A percentile compares a stretch with the other conserved stretches of the same genome.
Conservation (phyloP, 495 filamentous ascomycete species). For the Podospora australis region DNA sequence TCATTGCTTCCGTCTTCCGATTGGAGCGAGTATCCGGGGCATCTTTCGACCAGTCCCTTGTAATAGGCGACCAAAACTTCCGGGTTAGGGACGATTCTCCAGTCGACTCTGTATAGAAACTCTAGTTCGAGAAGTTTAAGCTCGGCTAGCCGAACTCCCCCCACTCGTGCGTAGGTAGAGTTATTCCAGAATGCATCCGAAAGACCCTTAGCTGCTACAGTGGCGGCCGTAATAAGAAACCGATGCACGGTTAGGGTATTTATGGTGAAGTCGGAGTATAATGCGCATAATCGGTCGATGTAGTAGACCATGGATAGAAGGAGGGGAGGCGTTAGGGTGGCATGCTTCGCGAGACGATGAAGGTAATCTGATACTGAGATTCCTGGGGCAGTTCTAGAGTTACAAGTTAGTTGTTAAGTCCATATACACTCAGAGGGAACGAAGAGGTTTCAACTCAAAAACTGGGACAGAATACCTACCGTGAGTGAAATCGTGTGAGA, state of each 20-base stretch:
- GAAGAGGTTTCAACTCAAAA: background rate
- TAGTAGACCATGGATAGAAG: conserved; percentile 99
- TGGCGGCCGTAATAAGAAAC: conserved; percentile 91
- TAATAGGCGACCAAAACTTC: conserved; percentile 93
- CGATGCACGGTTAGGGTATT: conserved; percentile 93
- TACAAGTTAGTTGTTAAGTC: background rate
- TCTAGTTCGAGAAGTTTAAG: conserved; percentile 91
- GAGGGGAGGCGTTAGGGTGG: conserved; percentile 85
- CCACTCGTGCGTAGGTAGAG: conserved; percentile 86
- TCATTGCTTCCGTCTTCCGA: conserved; percentile 28
- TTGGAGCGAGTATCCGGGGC: conserved; percentile 40
- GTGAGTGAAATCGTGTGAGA: conserved; percentile 91
- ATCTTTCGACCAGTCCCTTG: conserved; percentile 65
- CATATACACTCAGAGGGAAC: background rate
- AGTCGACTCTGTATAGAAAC: conserved; percentile 83
- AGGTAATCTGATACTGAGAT: conserved; percentile 93
- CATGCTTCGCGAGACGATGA: conserved; percentile 85
- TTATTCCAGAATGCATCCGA: conserved; percentile 98
- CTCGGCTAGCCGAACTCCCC: conserved; percentile 81
- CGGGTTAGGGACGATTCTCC: conserved; percentile 92
- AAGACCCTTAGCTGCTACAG: conserved; percentile 90
- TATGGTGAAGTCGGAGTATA: conserved; percentile 91
- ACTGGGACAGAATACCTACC: conserved; percentile 41
- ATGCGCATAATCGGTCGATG: conserved; percentile 87
- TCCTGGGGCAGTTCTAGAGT: conserved; percentile 75